Evolutionary conservation across 2,329 filamentous ascomycete genomes (phyloP).

Genomic region (Clonostachys byssicola): DNA sequence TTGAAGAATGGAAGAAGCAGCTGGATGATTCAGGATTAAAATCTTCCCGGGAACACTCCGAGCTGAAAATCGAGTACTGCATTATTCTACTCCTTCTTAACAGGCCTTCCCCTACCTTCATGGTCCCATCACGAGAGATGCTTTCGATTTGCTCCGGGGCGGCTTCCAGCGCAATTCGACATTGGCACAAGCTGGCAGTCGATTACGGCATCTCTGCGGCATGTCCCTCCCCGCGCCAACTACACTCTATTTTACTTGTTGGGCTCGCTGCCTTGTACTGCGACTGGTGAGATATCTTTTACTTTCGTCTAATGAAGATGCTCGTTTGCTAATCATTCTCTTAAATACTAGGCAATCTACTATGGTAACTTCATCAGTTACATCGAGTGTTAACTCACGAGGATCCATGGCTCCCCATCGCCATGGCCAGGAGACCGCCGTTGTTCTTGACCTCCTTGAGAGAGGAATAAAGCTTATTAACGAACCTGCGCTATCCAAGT

Average conservation of each 20-base stretch:
- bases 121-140: constrained; percentile 14
- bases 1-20: constrained; percentile 11
- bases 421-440: no score
- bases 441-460: no score
- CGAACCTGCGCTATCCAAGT: no score
- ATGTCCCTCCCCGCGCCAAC: constrained; percentile 10
- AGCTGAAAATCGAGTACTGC: constrained; percentile 14
- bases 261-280: constrained; percentile 14
- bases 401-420: no score
- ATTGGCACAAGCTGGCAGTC: constrained; percentile 10
- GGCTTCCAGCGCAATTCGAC: constrained; percentile 9
- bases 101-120: constrained; percentile 14
- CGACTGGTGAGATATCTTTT: constrained; percentile 9
- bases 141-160: constrained; percentile 11
- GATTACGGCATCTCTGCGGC: constrained; percentile 9
- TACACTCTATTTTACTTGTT: constrained; percentile 11
- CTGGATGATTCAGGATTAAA: constrained; percentile 9
- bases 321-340: no score
- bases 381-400: no score
- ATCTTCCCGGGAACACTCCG: constrained; percentile 11
- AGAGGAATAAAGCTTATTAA: no score
- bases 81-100: constrained; percentile 12
- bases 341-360: no score
- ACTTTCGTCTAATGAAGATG: no score
- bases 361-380: no score